Evolutionary conservation across 805 yeast genomes (phyloP).

Genomic region (Suhomyces xylopsoci): DNA sequence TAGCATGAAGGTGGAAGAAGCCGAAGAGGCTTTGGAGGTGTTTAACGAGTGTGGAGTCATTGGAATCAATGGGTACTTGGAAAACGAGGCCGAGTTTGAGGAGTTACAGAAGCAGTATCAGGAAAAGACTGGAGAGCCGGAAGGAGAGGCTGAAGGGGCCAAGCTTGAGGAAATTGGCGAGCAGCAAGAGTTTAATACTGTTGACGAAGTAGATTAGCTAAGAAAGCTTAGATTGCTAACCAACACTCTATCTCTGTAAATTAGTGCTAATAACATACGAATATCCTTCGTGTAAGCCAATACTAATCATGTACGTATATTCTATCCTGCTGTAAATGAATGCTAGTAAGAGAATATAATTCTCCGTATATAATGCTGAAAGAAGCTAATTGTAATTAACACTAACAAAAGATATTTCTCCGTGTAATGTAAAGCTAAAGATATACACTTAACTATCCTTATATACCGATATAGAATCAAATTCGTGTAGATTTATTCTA

Average conservation of each 20-base stretch:
- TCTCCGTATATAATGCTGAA: too few relatives aligned
- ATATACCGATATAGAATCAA: too few relatives aligned
- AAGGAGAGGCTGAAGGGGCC: constrained; percentile 7
- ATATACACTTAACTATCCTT: too few relatives aligned
- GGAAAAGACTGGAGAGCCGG: constrained; percentile 14
- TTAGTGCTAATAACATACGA: too few relatives aligned
- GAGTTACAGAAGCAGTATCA: constrained; percentile 49
- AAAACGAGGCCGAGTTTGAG: constrained; percentile 67
- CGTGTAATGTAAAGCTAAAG: too few relatives aligned
- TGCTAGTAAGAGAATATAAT: too few relatives aligned
- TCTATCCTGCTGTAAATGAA: too few relatives aligned
- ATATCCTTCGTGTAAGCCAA: too few relatives aligned
- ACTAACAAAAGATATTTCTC: too few relatives aligned
- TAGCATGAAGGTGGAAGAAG: constrained; percentile 66
- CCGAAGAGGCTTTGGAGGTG: constrained; percentile 70
- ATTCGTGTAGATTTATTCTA: too few relatives aligned
- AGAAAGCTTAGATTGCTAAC: not conserved
- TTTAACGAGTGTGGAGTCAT: constrained; percentile 81
- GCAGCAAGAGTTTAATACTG: constrained; percentile 8
- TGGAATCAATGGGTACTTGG: constrained; percentile 73
- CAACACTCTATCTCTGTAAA: not conserved
- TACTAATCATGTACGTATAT: too few relatives aligned
- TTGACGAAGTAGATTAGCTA: constrained; percentile 13
- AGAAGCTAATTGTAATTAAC: too few relatives aligned
- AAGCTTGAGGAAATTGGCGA: constrained; percentile 7